Conservation (phyloP, 2,329 filamentous ascomycete species). For the Aureobasidium melanogenum region DNA sequence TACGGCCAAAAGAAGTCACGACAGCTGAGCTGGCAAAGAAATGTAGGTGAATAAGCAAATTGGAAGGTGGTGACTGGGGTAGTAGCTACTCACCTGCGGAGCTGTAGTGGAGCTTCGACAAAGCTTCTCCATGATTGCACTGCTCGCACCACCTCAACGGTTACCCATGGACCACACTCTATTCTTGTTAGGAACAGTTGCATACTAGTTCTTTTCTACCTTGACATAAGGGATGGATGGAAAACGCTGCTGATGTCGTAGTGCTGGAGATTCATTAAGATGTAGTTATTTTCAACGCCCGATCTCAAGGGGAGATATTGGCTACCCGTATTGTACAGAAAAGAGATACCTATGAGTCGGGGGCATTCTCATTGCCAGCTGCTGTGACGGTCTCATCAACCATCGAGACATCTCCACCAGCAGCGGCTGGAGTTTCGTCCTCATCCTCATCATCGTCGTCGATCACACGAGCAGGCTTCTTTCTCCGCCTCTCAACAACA, state of each 20-base stretch:
- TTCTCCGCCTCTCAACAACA: conserved; percentile 17
- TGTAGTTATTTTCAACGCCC: too few species aligned
- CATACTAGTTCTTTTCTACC: not conserved
- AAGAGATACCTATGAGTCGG: not conserved
- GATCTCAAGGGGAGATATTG: not conserved
- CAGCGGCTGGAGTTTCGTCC: conserved; percentile 16
- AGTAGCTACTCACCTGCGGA: not conserved
- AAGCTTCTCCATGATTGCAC: not conserved
- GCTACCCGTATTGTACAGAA: not conserved
- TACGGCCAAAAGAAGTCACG: not conserved
- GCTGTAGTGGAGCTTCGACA: not conserved
- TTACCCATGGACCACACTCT: not conserved
- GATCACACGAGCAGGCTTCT: conserved; percentile 24
- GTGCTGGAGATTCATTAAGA: not conserved
- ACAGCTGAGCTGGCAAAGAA: not conserved
- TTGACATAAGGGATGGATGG: too few species aligned
- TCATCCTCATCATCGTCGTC: conserved; percentile 25
- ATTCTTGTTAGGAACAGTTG: not conserved
- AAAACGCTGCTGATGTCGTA: not conserved
- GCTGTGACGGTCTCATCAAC: conserved; percentile 11
- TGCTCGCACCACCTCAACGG: conserved; percentile 2
- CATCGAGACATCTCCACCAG: conserved; percentile 13
- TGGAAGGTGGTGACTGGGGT: not conserved
- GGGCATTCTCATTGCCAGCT: conserved; percentile 13
- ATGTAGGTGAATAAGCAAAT: not conserved